Conservation (phyloP, 257 asterid genomes). For the Thymus quinquecostatus region DNA sequence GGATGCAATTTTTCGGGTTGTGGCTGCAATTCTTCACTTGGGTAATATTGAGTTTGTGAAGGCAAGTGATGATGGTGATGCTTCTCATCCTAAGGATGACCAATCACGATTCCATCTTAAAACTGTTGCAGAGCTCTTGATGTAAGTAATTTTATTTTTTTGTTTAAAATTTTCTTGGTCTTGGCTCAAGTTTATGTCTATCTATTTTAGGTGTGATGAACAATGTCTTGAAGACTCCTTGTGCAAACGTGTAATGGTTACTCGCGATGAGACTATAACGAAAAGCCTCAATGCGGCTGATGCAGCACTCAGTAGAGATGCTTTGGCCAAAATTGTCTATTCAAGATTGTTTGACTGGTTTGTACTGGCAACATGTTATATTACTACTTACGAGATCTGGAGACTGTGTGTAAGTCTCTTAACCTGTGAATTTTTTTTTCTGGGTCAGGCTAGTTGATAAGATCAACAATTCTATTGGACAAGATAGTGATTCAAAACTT, state of each 20-base stretch:
- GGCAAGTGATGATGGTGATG: slow-evolving; percentile 73
- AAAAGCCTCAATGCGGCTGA: slow-evolving; percentile 69
- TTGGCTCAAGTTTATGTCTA: slow-evolving; percentile 19
- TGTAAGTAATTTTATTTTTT: slow-evolving; percentile 42
- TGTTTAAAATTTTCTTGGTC: slow-evolving; percentile 3
- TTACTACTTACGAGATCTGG: background rate
- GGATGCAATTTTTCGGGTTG: slow-evolving; percentile 90
- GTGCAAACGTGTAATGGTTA: slow-evolving; percentile 84
- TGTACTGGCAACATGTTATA: slow-evolving; percentile 33
- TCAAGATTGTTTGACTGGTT: slow-evolving; percentile 91
- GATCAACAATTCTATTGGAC: slow-evolving; percentile 86
- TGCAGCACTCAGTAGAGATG: slow-evolving; percentile 81
- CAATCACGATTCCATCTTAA: slow-evolving; percentile 72
- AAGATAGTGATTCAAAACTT: slow-evolving; percentile 72
- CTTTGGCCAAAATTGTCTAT: slow-evolving; percentile 79
- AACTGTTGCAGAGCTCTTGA: slow-evolving; percentile 76
- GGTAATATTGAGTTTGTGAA: slow-evolving; percentile 79
- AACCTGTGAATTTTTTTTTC: slow-evolving; percentile 17
- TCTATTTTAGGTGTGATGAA: slow-evolving; percentile 70
- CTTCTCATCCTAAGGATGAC: slow-evolving; percentile 81
- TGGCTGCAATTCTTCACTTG: slow-evolving; percentile 90
- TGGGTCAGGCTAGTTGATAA: slow-evolving; percentile 82
- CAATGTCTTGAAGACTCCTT: slow-evolving; percentile 79
- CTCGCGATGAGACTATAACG: slow-evolving; percentile 89
- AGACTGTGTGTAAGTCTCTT: slow-evolving; percentile 14